Evolutionary conservation across 129 eudicot genomes (phyloP), one percentile per base, ranked within the genome.

Genomic region (Deinandra increscens): DNA sequence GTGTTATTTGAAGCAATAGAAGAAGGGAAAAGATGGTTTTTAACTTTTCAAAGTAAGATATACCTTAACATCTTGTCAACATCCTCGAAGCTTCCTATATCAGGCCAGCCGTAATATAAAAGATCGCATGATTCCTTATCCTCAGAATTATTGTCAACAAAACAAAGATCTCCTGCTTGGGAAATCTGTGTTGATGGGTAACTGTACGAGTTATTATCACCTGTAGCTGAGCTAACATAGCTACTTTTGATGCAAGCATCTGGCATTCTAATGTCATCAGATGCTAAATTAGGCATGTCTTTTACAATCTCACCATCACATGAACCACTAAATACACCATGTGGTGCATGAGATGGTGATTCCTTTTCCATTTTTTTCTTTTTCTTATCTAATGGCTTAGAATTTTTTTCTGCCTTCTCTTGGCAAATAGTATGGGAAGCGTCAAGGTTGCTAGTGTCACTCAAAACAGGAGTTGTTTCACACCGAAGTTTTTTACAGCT

Each of bases 51-150:
- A 41, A 54, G 41, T 43, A 14, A 54, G 59, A 41, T 54, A 53
- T 74, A 93, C 99, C 99, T 87, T 72, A 93, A 81, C 85, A 93
- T 86, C 81, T 79, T 74, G 84, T 87, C 98, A 46, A 93, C 95
- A 70, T 93, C 99, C 63, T 89, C 99, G 29, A 93, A 87, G 77
- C 84, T 89, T 34, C 84, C 93, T 26, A 89, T 81, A 38, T 87
- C 97, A 64, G 95, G 78, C 99, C 95, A 93, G 41, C 73, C 81
- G 72, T 85, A 89, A 49, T 79, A 83, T 39, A 87, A 75, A 53
- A 84, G 80, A 78, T 84, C 98, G 70, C 77, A 74, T 14, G 91
- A 82, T 64, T 73, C 85, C 73, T 89, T 85, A 56, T 61, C 86
- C 74, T 74, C 76, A 22, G 72, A 70, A 54, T 68, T 71, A 65